Evolutionary conservation across 2,329 filamentous ascomycete species (phyloP).

Genomic region (Neofusicoccum sp.): DNA sequence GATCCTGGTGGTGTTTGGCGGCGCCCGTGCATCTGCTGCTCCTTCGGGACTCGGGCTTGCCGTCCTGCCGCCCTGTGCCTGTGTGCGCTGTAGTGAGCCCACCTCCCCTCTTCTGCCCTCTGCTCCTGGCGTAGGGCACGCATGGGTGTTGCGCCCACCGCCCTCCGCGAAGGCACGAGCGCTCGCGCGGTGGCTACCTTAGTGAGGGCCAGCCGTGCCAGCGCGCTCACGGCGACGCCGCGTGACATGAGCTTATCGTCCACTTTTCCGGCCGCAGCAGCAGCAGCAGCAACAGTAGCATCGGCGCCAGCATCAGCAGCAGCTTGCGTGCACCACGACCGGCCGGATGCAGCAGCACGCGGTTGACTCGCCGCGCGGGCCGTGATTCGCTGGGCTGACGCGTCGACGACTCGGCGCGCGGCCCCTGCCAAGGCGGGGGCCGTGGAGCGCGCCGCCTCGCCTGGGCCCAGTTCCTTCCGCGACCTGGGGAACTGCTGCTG

Average conservation of each 20-base stretch:
- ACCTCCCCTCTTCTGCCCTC: neutral
- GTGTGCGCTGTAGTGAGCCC: neutral
- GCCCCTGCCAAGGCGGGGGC: constrained; percentile 15
- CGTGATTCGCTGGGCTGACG: neutral
- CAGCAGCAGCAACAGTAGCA: neutral
- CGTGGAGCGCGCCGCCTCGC: constrained; percentile 7
- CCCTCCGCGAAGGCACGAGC: neutral
- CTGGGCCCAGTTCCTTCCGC: neutral
- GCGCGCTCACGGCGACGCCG: neutral
- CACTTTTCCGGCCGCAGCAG: neutral
- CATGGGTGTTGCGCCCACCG: constrained; percentile 2
- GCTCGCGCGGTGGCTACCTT: neutral
- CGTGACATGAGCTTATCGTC: constrained; percentile 1
- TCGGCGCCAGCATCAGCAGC: neutral
- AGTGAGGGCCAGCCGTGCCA: neutral
- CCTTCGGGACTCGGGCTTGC: neutral
- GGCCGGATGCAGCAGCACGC: neutral
- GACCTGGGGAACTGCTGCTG: constrained; percentile 3
- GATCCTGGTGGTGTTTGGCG: neutral
- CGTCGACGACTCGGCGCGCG: neutral
- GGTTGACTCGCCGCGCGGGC: neutral
- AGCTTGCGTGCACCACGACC: neutral
- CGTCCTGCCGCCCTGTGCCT: neutral
- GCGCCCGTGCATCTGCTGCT: neutral
- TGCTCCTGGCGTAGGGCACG: neutral